phyloP scores from a whole-genome alignment of 495 filamentous ascomycete genomes.

The Tirmania nivea region DNA sequence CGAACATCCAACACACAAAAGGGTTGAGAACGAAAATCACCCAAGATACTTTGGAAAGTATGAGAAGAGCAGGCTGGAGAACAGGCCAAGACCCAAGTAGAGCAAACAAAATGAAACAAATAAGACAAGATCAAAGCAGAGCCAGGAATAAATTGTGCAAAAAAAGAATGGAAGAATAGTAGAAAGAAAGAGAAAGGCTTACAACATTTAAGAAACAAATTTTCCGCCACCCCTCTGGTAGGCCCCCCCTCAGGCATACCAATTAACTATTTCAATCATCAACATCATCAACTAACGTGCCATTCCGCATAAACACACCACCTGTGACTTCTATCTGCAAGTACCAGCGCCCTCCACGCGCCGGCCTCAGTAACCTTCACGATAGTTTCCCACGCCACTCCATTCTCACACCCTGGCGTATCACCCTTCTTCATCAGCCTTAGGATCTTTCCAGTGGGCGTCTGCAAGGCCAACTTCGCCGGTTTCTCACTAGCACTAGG shows the following conservation, averaged over 20 bases:
- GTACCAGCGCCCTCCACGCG: slow-evolving; percentile 75
- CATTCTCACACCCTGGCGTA: slow-evolving; percentile 30
- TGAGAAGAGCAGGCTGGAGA: too few species aligned
- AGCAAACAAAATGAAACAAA: too few species aligned
- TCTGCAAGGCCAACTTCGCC: slow-evolving; percentile 87
- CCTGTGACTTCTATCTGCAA: slow-evolving; percentile 81
- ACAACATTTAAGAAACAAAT: too few species aligned
- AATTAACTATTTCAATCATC: background rate
- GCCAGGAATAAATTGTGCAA: too few species aligned
- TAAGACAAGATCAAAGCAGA: too few species aligned
- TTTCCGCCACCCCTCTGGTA: background rate
- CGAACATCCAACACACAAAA: too few species aligned
- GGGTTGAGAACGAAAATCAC: too few species aligned
- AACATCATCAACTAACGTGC: slow-evolving; percentile 26
- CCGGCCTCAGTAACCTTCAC: slow-evolving; percentile 88
- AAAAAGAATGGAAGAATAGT: too few species aligned
- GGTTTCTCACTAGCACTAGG: slow-evolving; percentile 46
- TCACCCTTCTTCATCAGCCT: slow-evolving; percentile 77
- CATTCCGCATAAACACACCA: slow-evolving; percentile 99
- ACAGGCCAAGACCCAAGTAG: too few species aligned
- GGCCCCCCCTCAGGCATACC: background rate
- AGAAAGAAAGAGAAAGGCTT: too few species aligned
- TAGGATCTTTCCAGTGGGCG: slow-evolving; percentile 85
- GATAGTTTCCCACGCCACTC: slow-evolving; percentile 70
- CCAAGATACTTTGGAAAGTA: too few species aligned